Conservation (phyloP, 2,329 filamentous ascomycete genomes). For the Orbilia blumenaviensis region DNA sequence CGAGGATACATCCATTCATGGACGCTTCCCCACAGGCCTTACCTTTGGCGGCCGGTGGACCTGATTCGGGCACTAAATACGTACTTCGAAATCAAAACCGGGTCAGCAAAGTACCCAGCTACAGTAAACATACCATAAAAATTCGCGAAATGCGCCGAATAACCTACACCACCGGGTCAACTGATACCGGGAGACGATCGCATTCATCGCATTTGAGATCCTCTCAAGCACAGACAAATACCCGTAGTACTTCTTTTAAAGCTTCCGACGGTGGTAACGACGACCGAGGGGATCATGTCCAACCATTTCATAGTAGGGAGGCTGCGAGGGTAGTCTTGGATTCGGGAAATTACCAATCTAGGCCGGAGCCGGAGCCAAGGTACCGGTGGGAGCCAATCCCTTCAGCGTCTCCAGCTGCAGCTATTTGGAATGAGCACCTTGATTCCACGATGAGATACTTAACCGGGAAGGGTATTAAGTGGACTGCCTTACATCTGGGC, state of each 20-base stretch:
- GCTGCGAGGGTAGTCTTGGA: not conserved
- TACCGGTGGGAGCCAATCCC: not conserved
- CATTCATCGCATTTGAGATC: not conserved
- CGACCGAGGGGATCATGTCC: not conserved
- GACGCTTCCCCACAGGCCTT: no score
- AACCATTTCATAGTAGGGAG: not conserved
- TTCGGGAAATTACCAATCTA: not conserved
- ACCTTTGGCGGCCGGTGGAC: no score
- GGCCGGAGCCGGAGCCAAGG: not conserved
- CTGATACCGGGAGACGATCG: not conserved
- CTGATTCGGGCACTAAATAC: not conserved
- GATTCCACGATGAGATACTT: not conserved
- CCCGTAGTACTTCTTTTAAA: not conserved
- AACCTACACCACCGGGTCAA: not conserved
- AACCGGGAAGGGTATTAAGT: not conserved
- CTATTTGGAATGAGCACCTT: not conserved
- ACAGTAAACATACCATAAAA: not conserved
- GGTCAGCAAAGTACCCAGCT: no score
- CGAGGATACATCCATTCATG: no score
- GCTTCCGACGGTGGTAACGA: not conserved
- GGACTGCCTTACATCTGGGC: constrained; percentile 10
- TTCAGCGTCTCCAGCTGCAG: not conserved
- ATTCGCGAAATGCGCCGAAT: not conserved
- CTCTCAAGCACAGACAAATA: not conserved
- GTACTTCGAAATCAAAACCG: no score